Conservation (phyloP, 805 yeast species). For the Danielozyma ontarioensis region DNA sequence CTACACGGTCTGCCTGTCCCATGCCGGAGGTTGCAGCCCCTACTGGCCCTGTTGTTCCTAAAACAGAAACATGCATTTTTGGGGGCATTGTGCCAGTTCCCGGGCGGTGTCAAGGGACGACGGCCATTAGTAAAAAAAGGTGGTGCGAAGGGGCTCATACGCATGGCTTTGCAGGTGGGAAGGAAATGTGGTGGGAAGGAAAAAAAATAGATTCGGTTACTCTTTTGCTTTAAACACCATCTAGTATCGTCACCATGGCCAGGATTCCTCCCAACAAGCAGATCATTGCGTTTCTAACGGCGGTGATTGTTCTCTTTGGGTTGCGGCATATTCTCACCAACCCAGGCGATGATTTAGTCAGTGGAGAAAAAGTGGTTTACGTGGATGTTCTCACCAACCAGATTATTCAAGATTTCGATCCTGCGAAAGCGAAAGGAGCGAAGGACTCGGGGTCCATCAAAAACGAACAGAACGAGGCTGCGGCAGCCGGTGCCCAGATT, state of each 20-base stretch:
- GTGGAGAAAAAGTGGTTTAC: slow-evolving; percentile 5
- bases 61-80: too few species aligned
- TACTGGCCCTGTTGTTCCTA: too few species aligned
- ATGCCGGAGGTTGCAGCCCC: too few species aligned
- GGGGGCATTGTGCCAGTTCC: too few species aligned
- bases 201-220: neutral
- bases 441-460: slow-evolving; percentile 3
- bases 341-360: neutral
- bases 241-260: neutral
- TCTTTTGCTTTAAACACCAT: neutral
- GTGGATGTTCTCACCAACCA: slow-evolving; percentile 9
- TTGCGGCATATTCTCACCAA: slow-evolving; percentile 1
- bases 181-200: too few species aligned
- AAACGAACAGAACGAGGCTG: slow-evolving; percentile 3
- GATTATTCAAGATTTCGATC: slow-evolving; percentile 1
- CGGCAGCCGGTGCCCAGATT: slow-evolving; percentile 7
- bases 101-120: too few species aligned
- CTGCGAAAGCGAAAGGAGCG: neutral
- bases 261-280: neutral
- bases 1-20: too few species aligned
- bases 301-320: neutral
- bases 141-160: too few species aligned
- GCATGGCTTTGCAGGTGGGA: too few species aligned
- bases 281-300: neutral
- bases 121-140: too few species aligned